Conservation (phyloP, 176 grass and related monocot genomes). For the Dactylis glomerata region DNA sequence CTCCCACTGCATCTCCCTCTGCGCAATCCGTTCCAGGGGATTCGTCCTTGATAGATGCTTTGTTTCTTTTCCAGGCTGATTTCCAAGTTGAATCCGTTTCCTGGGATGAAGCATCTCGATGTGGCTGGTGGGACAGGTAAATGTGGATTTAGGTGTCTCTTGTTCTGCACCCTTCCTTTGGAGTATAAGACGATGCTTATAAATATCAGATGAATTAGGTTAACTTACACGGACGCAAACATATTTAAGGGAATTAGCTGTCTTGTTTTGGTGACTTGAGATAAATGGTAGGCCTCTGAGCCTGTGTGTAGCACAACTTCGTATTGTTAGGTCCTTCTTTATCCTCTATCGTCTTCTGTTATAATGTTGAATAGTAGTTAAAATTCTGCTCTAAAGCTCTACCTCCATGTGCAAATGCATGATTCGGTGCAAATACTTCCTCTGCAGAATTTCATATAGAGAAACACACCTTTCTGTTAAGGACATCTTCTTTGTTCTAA, state of each 20-base stretch:
- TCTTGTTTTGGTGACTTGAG: not conserved
- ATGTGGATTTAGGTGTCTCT: not conserved
- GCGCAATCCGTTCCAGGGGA: not conserved
- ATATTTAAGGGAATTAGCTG: not conserved
- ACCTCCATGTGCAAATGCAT: not conserved
- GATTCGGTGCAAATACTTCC: not conserved
- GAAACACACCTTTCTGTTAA: not conserved
- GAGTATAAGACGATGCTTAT: not conserved
- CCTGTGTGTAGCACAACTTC: not conserved
- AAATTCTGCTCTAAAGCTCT: not conserved
- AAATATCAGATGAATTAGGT: not conserved
- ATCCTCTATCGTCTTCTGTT: not conserved
- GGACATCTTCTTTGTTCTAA: no score
- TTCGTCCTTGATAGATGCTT: not conserved
- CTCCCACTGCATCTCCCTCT: not conserved
- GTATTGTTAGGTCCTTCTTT: not conserved
- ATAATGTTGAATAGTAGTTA: not conserved
- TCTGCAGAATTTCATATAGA: not conserved
- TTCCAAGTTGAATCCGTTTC: conserved; percentile 81
- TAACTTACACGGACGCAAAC: not conserved
- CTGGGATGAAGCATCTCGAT: conserved; percentile 92
- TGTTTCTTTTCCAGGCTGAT: conserved; percentile 43
- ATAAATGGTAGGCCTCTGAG: not conserved
- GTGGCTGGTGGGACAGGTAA: conserved; percentile 94
- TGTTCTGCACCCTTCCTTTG: not conserved